Evolutionary conservation across 2,329 filamentous ascomycete genomes (phyloP), one percentile per base, ranked within the genome.

Genomic region (Pseudogymnoascus sp.): DNA sequence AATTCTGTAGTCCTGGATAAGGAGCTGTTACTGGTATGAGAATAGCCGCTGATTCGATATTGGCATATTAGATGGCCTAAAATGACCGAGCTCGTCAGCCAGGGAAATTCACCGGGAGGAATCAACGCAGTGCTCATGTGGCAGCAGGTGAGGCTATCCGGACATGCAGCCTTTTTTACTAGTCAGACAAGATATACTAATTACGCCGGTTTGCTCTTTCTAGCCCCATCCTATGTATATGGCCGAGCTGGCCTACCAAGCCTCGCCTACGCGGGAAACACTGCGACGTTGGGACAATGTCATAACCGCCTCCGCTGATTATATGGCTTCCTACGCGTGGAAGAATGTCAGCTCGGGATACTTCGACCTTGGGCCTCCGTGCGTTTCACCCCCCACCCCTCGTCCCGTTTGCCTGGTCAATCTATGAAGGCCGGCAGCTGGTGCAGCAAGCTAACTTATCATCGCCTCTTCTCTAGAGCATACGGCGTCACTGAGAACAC

Each of bases 101-200:
- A 0, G 81, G 82, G 27, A 74, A 81, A 78, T 55, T 80, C 82
- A 1, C 82, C 83, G 0, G 83, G 84, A 1, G 80, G 83, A 65
- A 85, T 86, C 68, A 86, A 86, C 69, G 79, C 78, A 8, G 72
- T 86, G 1, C 73, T 87, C 2, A 81, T 85, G 62, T 86, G 83
- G 83, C 83, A 86, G 66, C 83, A 85, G 66, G 35, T 37, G 10
- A 37, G 35, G 5, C n/a, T 10, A 4, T 37, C 12, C 35, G 4
- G 35, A 13, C 35, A n/a, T 37, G 12, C 35, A 37, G 35, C 12
- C 12, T 37, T n/a, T n/a, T 13, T 37, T 5, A 10, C 35, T n/a
- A 5, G 13, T 37, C 3, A 37, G 35, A 37, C 35, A 37, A 37
- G 4, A 12, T 3, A 37, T 37, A 13, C 35, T 37, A 37, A 37